Evolutionary conservation across 2,329 filamentous ascomycete genomes (phyloP), one percentile per base, ranked within the genome.

Genomic region (Aspergillus tanneri): DNA sequence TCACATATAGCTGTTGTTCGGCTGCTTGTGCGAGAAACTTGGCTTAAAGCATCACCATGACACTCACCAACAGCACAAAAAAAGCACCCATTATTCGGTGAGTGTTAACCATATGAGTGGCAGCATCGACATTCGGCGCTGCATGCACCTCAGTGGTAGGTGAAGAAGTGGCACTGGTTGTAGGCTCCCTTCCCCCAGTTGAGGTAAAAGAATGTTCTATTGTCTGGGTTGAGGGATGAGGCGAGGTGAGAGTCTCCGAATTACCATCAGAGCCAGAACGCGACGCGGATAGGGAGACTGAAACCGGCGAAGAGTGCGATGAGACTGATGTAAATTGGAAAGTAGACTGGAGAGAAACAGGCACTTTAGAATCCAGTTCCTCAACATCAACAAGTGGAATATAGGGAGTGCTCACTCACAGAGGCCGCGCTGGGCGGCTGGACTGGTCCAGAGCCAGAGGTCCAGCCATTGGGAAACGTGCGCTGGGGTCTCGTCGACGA

Each of bases 401-500:
- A 41, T 47, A 60, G 66, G 67, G 54, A 60, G 62, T 69, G 68
- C 83, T 80, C 81, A 84, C 81, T 82, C 75, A 83, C 80, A 75
- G 79, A 77, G 63, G 82, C 82, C 73, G 83, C 82, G 71, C 79
- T 82, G 57, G 83, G 80, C 64, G 87, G 87, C 63, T 90, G 78
- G 61, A 93, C 84, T 75, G 91, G 92, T 65, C 89, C 88, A 58
- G 83, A 81, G 53, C 84, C 77, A 72, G 93, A 88, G 52, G 84
- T 80, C 89, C 89, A 96, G 50, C 88, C 89, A 61, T 78, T 82
- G 32, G 91, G 90, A 50, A 95, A 82, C 54, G 62, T 75, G 62
- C 54, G 55, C 22, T 74, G 64, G 4, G 78, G 73, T 23, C 74
- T 73, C 10, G 80, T 63, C 7, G 67, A 75, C 11, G 77, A 76